A percentile compares a stretch with the other conserved stretches of the same genome.
These are phyloP conservation scores for Chionographis japonica DNA, from an alignment of 106 monocot species.

Conservation along the genomic window DNA sequence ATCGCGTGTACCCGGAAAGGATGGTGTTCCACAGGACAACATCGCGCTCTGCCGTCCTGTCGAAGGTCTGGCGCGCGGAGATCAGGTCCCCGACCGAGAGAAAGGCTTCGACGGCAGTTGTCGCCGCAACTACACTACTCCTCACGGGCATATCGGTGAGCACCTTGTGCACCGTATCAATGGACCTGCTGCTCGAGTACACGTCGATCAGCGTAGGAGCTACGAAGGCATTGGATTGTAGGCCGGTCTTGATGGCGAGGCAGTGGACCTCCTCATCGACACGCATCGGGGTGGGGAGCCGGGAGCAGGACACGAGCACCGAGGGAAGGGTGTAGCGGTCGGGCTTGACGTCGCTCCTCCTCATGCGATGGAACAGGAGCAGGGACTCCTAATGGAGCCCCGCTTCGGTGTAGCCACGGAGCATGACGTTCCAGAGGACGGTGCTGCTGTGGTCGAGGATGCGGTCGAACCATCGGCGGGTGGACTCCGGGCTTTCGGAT, in stretches of 20 bases:
- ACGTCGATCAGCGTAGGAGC: constrained; percentile 47
- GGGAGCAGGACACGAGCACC: constrained; percentile 40
- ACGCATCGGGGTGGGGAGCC: background rate
- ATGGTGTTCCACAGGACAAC: constrained; percentile 51
- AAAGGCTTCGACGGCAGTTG: constrained; percentile 33
- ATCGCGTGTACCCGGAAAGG: constrained; percentile 33
- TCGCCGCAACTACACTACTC: constrained; percentile 42
- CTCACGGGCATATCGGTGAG: constrained; percentile 41
- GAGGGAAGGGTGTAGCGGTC: constrained; percentile 48
- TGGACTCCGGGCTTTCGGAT: constrained; percentile 2
- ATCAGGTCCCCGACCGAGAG: constrained; percentile 27
- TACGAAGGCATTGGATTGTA: constrained; percentile 29
- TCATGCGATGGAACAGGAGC: constrained; percentile 33
- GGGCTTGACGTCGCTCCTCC: constrained; percentile 21
- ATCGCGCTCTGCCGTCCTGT: constrained; percentile 27
- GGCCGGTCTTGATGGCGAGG: constrained; percentile 38
- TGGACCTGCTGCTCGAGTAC: constrained; percentile 21
- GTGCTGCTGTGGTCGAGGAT: constrained; percentile 13
- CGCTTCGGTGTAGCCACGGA: constrained; percentile 28
- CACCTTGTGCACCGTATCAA: constrained; percentile 24
- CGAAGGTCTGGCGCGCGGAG: constrained; percentile 27
- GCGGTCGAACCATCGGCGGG: constrained; percentile 32
- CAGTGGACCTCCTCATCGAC: constrained; percentile 38
- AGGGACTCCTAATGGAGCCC: constrained; percentile 24
- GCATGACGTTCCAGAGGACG: constrained; percentile 50